Evolutionary conservation across 495 filamentous ascomycete genomes (phyloP).

Genomic region (Aspergillus ostianus): DNA sequence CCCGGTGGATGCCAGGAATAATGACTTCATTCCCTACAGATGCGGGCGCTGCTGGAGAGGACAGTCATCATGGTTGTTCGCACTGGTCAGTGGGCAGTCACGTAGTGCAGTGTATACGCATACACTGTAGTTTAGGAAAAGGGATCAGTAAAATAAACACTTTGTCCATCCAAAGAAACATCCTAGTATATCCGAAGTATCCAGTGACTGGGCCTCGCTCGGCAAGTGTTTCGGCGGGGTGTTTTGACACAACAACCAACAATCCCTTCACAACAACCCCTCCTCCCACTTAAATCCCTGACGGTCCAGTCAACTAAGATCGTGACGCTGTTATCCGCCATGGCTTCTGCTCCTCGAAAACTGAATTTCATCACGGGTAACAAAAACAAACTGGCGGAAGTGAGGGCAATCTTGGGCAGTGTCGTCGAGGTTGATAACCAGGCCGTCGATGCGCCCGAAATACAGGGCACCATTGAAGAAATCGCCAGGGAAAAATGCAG

Average conservation of each 20-base stretch:
- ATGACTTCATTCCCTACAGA: too few relatives aligned
- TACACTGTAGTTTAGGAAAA: too few relatives aligned
- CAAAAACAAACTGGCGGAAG: conserved; percentile 85
- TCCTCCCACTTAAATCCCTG: background rate
- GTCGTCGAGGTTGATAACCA: conserved; percentile 71
- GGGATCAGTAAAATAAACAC: too few relatives aligned
- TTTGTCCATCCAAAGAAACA: too few relatives aligned
- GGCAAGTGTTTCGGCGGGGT: background rate
- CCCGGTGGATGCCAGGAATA: too few relatives aligned
- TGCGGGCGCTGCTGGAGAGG: too few relatives aligned
- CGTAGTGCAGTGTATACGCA: too few relatives aligned
- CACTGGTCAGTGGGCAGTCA: too few relatives aligned
- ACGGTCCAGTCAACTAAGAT: background rate
- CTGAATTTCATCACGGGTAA: conserved; percentile 98
- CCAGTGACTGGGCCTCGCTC: background rate
- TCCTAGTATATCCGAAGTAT: too few relatives aligned
- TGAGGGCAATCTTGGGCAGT: conserved; percentile 76
- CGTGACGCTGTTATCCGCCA: conserved; percentile 26
- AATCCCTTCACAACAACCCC: background rate
- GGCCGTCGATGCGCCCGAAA: conserved; percentile 76
- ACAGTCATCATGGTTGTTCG: too few relatives aligned
- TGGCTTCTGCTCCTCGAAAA: conserved; percentile 12
- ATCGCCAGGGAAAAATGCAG: conserved; percentile 84
- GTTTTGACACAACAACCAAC: background rate
- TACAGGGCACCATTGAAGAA: conserved; percentile 91